phyloP scores from a whole-genome alignment of 2,329 filamentous ascomycete species.

The Colletotrichum caudatum region DNA sequence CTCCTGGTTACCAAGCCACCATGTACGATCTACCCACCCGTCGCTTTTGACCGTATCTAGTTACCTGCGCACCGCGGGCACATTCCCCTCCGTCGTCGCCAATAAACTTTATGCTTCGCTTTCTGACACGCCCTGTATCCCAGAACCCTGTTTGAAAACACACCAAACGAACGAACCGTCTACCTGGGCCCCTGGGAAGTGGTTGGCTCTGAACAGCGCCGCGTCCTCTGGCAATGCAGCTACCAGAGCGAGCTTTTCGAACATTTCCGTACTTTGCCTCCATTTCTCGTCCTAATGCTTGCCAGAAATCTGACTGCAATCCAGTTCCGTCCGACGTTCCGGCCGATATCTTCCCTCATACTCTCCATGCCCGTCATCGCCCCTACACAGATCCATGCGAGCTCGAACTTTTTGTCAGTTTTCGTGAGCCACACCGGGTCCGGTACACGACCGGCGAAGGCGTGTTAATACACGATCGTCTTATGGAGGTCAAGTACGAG shows the following conservation, averaged over 20 bases:
- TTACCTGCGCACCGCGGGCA: slow-evolving; percentile 43
- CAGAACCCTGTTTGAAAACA: slow-evolving; percentile 65
- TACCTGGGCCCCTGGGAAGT: slow-evolving; percentile 68
- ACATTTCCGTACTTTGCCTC: slow-evolving; percentile 58
- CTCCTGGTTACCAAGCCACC: slow-evolving; percentile 66
- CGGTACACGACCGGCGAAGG: slow-evolving; percentile 62
- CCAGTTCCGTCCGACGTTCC: slow-evolving; percentile 61
- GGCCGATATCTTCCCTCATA: slow-evolving; percentile 61
- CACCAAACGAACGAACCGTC: slow-evolving; percentile 61
- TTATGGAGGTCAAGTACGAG: slow-evolving; percentile 62
- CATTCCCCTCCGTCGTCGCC: slow-evolving; percentile 36
- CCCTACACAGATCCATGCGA: slow-evolving; percentile 63
- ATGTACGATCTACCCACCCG: slow-evolving; percentile 54
- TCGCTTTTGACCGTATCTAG: slow-evolving; percentile 41
- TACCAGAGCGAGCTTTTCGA: slow-evolving; percentile 65
- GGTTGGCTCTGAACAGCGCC: slow-evolving; percentile 59
- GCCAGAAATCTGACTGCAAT: slow-evolving; percentile 30
- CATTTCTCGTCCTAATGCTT: not conserved
- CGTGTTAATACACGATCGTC: slow-evolving; percentile 61
- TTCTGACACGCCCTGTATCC: slow-evolving; percentile 36
- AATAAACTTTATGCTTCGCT: slow-evolving; percentile 24
- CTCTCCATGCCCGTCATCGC: slow-evolving; percentile 63
- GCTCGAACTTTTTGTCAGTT: slow-evolving; percentile 62
- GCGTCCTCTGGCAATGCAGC: slow-evolving; percentile 65
- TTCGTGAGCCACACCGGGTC: slow-evolving; percentile 61